Base-by-base conservation (phyloP, 306 rosid genomes). In the Fragaria nilgerrensis region DNA sequence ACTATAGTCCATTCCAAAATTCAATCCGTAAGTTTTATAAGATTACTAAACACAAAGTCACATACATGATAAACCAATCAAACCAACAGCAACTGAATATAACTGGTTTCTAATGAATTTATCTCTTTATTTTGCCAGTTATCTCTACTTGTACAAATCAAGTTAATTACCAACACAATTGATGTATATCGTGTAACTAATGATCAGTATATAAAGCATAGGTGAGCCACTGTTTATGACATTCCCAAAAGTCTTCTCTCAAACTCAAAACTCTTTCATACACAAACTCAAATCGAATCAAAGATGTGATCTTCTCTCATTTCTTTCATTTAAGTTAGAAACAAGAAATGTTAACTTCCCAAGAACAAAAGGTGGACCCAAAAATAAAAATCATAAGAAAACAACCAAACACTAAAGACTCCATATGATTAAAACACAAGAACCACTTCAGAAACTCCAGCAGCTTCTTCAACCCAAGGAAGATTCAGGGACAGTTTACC, bases 381-480 rank as follows among this genome's bases (percentile, higher is more conserved):
- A 12, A 68, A 50, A 71, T 25, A 15, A 7, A 20, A 23, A 41
- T 4, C 8, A 3, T 4, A 11, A 22, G 32, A 49, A 9, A 59
- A 9, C n/a, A 49, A 56, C 25, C 13, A 22, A 56, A 17, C 50
- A 17, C 23, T n/a, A 1, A 1, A 7, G 44, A 37, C 0, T 32
- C 36, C n/a, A 52, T 2, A 52, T 4, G 0, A 72, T 75, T 75
- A 90, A 45, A 86, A 94, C 69, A 23, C 77, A 80, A 90, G 56
- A 45, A 68, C 78, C 58, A 89, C 73, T 68, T 81, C 81, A 69
- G 96, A 90, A 78, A 87, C 79, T 9, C 98, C 97, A 53, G 53
- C 82, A 63, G 72, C 77, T 47, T 84, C 90, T 79, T 85, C 91
- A 79, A 77, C 78, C 94, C 96, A 89, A 44, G 86, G 77, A 83